Conservation (phyloP, 1,139 yeast genomes). For the Pneumocystis carinii region DNA sequence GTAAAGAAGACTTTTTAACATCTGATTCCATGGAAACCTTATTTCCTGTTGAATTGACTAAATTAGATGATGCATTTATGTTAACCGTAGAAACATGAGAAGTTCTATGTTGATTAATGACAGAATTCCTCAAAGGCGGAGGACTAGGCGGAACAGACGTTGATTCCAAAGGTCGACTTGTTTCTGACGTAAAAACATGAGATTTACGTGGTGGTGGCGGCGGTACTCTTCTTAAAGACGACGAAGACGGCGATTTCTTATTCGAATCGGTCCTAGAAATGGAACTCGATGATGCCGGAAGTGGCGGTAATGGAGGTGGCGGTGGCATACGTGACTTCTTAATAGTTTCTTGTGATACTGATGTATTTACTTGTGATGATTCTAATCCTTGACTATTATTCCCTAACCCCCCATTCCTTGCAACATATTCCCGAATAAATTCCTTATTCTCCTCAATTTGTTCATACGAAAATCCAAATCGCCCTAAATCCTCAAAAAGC, state of each 20-base stretch:
- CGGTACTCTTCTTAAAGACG: constrained; percentile 8
- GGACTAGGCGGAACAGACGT: constrained; percentile 11
- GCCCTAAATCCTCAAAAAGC: constrained; percentile 55
- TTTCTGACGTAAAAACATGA: constrained; percentile 6
- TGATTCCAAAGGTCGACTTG: constrained; percentile 1
- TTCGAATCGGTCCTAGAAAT: neutral
- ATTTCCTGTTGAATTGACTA: constrained; percentile 5
- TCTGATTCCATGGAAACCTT: neutral
- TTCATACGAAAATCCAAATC: constrained; percentile 72
- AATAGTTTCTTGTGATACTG: constrained; percentile 4
- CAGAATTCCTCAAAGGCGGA: constrained; percentile 12
- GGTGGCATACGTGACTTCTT: constrained; percentile 16
- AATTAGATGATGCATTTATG: constrained; percentile 12
- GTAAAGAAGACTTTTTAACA: constrained; percentile 6
- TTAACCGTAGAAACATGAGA: constrained; percentile 3
- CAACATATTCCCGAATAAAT: constrained; percentile 22
- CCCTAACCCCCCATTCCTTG: constrained; percentile 69
- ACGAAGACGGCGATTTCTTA: constrained; percentile 13
- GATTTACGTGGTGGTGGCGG: constrained; percentile 6
- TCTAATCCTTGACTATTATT: constrained; percentile 35
- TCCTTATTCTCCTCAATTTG: constrained; percentile 72
- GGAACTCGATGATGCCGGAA: neutral
- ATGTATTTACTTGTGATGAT: neutral
- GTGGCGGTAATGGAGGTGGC: constrained; percentile 17
- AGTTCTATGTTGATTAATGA: constrained; percentile 3